phyloP scores from a whole-genome alignment of 495 filamentous ascomycete genomes.

The Penicillium tannophilum region DNA sequence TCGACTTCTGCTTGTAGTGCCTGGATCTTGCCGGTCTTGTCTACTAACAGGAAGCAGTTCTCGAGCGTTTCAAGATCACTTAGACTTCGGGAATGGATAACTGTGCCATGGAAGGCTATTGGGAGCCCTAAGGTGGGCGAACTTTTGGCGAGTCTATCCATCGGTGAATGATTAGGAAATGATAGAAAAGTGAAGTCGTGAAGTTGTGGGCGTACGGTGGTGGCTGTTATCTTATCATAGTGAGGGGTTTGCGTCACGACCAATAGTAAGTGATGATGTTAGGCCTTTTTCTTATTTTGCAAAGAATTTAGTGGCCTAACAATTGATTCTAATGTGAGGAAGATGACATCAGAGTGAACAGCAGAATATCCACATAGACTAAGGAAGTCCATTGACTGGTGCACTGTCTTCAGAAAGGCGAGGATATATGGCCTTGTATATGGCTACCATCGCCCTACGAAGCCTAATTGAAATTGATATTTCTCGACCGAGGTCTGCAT shows the following conservation, averaged over 20 bases:
- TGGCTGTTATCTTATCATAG: background rate
- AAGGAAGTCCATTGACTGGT: too few relatives aligned
- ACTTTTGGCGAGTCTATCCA: constrained; percentile 18
- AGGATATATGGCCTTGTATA: too few relatives aligned
- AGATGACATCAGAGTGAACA: too few relatives aligned
- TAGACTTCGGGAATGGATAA: constrained; percentile 51
- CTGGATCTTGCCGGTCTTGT: constrained; percentile 45
- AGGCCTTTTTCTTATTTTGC: too few relatives aligned
- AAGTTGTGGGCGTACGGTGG: background rate
- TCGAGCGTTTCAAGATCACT: constrained; percentile 50
- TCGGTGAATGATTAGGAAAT: background rate
- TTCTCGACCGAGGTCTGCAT: too few relatives aligned
- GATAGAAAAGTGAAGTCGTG: background rate
- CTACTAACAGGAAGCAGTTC: constrained; percentile 47
- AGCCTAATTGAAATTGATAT: too few relatives aligned
- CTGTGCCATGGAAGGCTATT: constrained; percentile 52
- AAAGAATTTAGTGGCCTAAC: too few relatives aligned
- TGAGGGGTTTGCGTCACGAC: constrained; percentile 9
- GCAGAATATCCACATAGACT: too few relatives aligned
- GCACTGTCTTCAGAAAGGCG: too few relatives aligned
- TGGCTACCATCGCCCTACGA: too few relatives aligned
- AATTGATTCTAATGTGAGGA: too few relatives aligned
- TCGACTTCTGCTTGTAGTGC: constrained; percentile 24
- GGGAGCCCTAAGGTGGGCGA: constrained; percentile 23
- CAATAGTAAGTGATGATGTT: background rate